Percentiles rank a stretch among this genome's conserved stretches.
phyloP scores from a whole-genome alignment of 345 rosid genomes.

The Garcia nutans region DNA sequence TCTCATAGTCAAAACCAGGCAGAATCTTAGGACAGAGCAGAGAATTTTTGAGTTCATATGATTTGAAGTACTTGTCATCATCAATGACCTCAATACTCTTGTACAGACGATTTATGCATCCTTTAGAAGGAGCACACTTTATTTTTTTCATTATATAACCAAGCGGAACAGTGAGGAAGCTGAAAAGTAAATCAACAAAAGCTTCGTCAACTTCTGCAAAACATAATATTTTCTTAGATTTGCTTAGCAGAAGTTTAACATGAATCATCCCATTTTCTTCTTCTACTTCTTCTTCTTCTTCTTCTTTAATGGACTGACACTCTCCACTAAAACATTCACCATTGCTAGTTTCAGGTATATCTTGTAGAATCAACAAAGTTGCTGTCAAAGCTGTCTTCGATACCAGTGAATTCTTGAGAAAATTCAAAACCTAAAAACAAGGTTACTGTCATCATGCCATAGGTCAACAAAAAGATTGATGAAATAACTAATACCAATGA shows the following conservation, averaged over 20 bases:
- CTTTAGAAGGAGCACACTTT: no score
- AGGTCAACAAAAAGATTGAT: no score
- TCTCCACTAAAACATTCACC: not conserved
- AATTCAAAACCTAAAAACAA: slow-evolving; percentile 25
- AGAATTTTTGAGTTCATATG: not conserved
- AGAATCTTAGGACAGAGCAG: slow-evolving; percentile 24
- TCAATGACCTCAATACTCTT: slow-evolving; percentile 16
- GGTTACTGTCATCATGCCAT: not conserved
- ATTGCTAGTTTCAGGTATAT: not conserved
- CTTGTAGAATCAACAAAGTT: slow-evolving; percentile 7
- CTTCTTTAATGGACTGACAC: not conserved
- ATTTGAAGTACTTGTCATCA: slow-evolving; percentile 11
- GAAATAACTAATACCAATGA: no score
- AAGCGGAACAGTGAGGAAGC: no score
- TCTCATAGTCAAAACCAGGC: slow-evolving; percentile 6
- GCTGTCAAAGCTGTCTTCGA: slow-evolving; percentile 22
- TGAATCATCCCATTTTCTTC: not conserved
- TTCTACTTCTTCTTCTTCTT: not conserved
- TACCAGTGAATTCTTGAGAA: slow-evolving; percentile 19
- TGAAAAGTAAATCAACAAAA: slow-evolving; percentile 15
- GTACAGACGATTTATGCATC: not conserved
- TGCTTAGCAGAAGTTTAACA: slow-evolving; percentile 22
- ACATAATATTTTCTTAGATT: slow-evolving; percentile 25
- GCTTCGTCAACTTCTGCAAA: slow-evolving; percentile 28
- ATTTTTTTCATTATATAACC: no score